These are phyloP conservation scores for Neurospora sp. DNA, from an alignment of 2,329 filamentous ascomycete species.

Conservation along the genomic window DNA sequence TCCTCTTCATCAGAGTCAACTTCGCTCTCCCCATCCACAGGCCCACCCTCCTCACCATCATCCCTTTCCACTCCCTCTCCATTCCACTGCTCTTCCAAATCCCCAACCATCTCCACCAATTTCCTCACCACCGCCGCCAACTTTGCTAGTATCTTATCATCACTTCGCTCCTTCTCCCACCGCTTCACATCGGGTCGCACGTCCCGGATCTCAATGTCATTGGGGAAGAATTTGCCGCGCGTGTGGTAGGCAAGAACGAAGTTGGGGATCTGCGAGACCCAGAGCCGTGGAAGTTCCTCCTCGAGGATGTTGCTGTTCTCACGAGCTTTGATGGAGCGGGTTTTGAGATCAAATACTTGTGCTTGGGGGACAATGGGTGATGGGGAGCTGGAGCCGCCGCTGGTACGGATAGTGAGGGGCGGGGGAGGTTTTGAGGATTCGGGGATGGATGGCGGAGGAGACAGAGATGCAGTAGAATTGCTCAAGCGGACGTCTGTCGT, in stretches of 20 bases:
- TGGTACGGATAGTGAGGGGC: neutral
- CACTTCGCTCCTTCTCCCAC: conserved; percentile 27
- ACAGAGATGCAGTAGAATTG: neutral
- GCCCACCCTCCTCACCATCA: conserved; percentile 11
- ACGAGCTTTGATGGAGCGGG: conserved; percentile 28
- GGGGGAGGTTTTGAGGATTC: neutral
- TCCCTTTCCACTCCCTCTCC: conserved; percentile 15
- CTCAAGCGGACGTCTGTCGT: neutral
- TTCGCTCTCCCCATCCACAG: conserved; percentile 10
- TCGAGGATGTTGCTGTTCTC: conserved; percentile 23
- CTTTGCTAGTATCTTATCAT: conserved; percentile 17
- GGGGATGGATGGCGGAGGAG: neutral
- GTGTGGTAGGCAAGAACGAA: conserved; percentile 33
- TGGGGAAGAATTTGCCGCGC: conserved; percentile 22
- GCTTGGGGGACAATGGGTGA: conserved; percentile 19
- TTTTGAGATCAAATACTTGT: conserved; percentile 34
- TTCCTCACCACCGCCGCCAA: conserved; percentile 21
- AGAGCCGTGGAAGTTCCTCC: conserved; percentile 30
- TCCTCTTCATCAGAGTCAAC: neutral
- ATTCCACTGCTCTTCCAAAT: conserved; percentile 14
- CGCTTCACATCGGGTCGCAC: conserved; percentile 20
- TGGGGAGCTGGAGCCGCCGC: neutral
- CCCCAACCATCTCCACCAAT: conserved; percentile 13
- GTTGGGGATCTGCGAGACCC: conserved; percentile 28
- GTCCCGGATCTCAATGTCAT: conserved; percentile 25